A percentile compares a stretch with the other conserved stretches of the same genome.
Conservation (phyloP, 768 basidiomycete species). For the Trichaptum fuscoviolaceum region DNA sequence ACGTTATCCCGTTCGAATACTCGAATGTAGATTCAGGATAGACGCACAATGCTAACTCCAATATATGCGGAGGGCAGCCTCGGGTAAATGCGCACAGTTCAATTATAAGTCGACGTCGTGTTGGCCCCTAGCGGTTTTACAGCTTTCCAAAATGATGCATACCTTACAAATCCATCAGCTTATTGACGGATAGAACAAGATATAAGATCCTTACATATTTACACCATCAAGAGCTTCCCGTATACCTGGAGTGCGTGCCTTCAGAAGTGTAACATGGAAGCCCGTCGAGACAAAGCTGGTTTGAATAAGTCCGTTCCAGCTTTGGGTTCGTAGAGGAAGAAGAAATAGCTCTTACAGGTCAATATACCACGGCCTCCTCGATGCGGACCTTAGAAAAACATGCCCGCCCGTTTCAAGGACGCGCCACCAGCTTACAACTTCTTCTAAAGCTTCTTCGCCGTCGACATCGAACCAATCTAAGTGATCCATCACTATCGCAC, state of each 20-base stretch:
- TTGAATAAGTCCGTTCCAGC: too few relatives aligned
- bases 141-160: conserved; percentile 5
- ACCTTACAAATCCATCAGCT: not conserved
- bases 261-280: conserved; percentile 47
- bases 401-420: conserved; percentile 55
- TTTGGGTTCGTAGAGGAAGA: too few relatives aligned
- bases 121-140: too few relatives aligned
- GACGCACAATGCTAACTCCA: too few relatives aligned
- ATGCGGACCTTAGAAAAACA: conserved; percentile 63
- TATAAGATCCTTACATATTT: conserved; percentile 50
- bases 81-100: too few relatives aligned
- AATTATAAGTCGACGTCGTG: too few relatives aligned
- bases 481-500: conserved; percentile 68
- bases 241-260: conserved; percentile 40
- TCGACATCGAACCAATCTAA: conserved; percentile 54
- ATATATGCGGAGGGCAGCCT: too few relatives aligned
- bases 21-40: too few relatives aligned
- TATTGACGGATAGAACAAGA: not conserved
- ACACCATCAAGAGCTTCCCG: conserved; percentile 55
- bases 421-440: conserved; percentile 48
- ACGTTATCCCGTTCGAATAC: too few relatives aligned
- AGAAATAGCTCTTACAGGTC: conserved; percentile 30
- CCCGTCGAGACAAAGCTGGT: conserved; percentile 47
- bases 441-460: conserved; percentile 43
- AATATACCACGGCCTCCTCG: conserved; percentile 61